These are phyloP conservation scores for Aureobasidium lini DNA, from an alignment of 2,329 filamentous ascomycete species.

Conservation along the genomic window DNA sequence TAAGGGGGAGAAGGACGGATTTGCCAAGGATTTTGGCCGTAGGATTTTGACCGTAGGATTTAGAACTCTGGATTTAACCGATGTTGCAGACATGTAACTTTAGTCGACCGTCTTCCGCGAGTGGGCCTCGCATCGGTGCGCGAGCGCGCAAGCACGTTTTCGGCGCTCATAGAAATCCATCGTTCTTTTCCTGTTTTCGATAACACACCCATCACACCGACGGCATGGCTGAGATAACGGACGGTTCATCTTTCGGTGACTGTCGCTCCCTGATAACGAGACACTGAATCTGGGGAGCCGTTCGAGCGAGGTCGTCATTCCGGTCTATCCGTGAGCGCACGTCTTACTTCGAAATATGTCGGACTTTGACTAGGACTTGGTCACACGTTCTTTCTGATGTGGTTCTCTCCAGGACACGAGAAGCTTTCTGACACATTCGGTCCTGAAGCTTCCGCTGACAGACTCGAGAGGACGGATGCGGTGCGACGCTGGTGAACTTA, in stretches of 20 bases:
- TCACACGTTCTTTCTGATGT: neutral
- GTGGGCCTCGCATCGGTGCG: neutral
- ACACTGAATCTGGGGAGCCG: neutral
- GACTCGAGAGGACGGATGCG: neutral
- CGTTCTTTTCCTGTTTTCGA: neutral
- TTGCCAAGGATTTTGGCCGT: no score
- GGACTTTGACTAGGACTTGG: neutral
- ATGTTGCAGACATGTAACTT: no score
- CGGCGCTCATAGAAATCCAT: neutral
- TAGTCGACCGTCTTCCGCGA: no score
- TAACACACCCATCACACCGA: neutral
- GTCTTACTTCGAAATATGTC: neutral
- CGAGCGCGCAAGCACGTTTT: constrained; percentile 1
- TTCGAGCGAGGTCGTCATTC: neutral
- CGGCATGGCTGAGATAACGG: neutral
- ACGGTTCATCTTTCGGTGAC: neutral
- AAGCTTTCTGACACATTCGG: neutral
- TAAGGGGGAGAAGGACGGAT: no score
- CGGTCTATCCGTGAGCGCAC: neutral
- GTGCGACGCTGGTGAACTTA: neutral
- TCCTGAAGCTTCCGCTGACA: neutral
- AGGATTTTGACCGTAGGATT: no score
- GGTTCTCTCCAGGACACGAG: neutral
- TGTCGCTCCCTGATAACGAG: neutral
- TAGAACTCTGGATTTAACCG: no score